Conservation (phyloP, 1,139 yeast species). For the Kodamaea suecica region DNA sequence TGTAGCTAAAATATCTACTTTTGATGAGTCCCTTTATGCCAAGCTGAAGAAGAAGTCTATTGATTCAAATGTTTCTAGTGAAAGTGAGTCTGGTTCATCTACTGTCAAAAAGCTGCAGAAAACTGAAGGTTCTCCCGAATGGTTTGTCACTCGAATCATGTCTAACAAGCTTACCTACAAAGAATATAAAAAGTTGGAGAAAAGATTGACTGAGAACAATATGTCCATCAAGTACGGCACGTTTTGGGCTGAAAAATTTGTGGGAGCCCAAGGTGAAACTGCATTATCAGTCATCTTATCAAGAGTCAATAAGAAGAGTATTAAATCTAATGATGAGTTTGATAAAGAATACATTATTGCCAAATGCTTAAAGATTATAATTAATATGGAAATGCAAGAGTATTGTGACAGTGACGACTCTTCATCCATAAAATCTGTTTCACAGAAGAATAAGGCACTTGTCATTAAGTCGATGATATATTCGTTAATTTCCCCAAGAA, state of each 20-base stretch:
- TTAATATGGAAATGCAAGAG: conserved; percentile 22
- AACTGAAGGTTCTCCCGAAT: conserved; percentile 43
- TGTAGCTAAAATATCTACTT: conserved; percentile 12
- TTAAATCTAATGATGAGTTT: conserved; percentile 45
- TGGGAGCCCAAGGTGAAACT: conserved; percentile 43
- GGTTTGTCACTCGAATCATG: conserved; percentile 42
- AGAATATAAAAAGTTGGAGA: conserved; percentile 38
- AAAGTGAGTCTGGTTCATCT: conserved; percentile 9
- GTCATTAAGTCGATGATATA: conserved; percentile 36
- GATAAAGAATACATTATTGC: conserved; percentile 41
- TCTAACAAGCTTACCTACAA: conserved; percentile 31
- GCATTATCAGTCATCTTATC: conserved; percentile 42
- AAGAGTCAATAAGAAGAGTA: conserved; percentile 40
- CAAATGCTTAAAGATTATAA: conserved; percentile 35
- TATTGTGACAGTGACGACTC: conserved; percentile 16
- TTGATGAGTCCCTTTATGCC: conserved; percentile 12
- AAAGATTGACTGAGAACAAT: conserved; percentile 26
- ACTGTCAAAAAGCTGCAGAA: conserved; percentile 14
- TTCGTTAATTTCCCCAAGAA: conserved; percentile 40
- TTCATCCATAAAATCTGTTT: conserved; percentile 7
- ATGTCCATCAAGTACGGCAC: conserved; percentile 17
- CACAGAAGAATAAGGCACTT: conserved; percentile 26
- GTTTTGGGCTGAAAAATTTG: conserved; percentile 33
- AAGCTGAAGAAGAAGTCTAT: conserved; percentile 16
- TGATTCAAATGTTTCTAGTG: conserved; percentile 14